These are phyloP conservation scores for Coemansia sp. DNA, from an alignment of 192 early-diverging fungal genomes.

Conservation along the genomic window DNA sequence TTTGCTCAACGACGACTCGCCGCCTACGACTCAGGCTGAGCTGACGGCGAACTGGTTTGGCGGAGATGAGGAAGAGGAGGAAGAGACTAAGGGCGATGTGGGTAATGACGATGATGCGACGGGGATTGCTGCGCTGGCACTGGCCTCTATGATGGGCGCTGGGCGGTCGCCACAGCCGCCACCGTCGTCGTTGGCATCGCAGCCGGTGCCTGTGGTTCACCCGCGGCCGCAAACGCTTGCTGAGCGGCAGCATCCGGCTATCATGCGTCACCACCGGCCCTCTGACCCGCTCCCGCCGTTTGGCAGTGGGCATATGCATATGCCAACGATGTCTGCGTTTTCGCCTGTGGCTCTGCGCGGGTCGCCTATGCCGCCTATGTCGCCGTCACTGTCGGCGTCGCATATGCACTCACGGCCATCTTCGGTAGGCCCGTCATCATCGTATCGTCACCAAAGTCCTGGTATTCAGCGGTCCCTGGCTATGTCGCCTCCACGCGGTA, in stretches of 20 bases:
- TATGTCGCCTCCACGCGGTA: constrained; percentile 8
- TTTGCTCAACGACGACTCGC: constrained; percentile 36
- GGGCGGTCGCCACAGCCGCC: constrained; percentile 2
- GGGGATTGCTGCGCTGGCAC: constrained; percentile 48
- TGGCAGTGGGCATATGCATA: background rate
- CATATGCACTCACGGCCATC: constrained; percentile 28
- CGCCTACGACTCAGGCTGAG: background rate
- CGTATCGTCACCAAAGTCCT: constrained; percentile 6
- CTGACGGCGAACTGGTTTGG: constrained; percentile 24
- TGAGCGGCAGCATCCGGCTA: constrained; percentile 4
- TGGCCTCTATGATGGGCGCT: constrained; percentile 53
- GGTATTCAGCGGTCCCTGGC: constrained; percentile 2
- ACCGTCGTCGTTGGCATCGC: background rate
- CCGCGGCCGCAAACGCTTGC: constrained; percentile 12
- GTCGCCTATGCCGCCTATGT: constrained; percentile 12
- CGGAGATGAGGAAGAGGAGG: background rate
- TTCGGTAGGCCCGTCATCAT: constrained; percentile 30
- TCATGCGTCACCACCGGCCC: background rate
- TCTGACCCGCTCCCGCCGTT: background rate
- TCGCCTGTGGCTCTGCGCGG: constrained; percentile 23
- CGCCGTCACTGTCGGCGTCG: background rate
- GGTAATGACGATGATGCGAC: constrained; percentile 40
- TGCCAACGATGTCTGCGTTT: constrained; percentile 23
- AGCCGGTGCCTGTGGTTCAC: background rate
- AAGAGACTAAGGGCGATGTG: background rate